Evolutionary conservation across 2,329 filamentous ascomycete species (phyloP), one percentile per base, ranked within the genome.

Genomic region (Fusarium nisikadoi): DNA sequence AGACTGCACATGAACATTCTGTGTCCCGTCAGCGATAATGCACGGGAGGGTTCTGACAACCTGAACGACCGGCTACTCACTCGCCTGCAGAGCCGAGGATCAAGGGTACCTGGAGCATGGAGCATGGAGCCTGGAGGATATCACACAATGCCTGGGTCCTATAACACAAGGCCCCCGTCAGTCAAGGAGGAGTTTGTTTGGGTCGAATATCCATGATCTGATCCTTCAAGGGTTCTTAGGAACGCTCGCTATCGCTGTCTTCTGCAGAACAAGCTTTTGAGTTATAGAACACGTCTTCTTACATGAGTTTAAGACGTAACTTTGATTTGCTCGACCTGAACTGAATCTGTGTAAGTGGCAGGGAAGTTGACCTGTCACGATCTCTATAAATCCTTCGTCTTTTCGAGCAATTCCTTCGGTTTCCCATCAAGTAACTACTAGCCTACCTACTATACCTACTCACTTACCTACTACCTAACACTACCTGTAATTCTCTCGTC

Each of bases 361-460:
- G 29, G 29, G 42, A 68, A 43, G 38, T 64, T 27, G 35, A 19
- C 29, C 23, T 42, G 47, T 35, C 62, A 45, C 29, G 20, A 38
- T 52, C 46, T 57, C 41, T 71, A 71, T 71, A 71, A 71, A 71
- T 67, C 49, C 33, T 50, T 50, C 29, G 43, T 62, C 39, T 71
- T 47, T 27, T 53, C 65, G 23, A 36, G 29, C 27, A 43, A 35
- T 47, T 47, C 39, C 41, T 33, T 36, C 49, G 43, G 17, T 23
- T n/a, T 55, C 42, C 23, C 54, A 20, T 27, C 42, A 14, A 49
- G 16, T 29, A 29, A 29, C 27, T 29, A 8, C 27, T 8, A 9
- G 8, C 27, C 27, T 29, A 29, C 27, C 27, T 29, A 29, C 27
- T 8, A 6, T 29, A 29, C 27, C 27, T 29, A 29, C 27, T 8